Base-by-base conservation (phyloP, 1,284 basidiomycete genomes). In the Sporisorium iseilematis-ciliati region DNA sequence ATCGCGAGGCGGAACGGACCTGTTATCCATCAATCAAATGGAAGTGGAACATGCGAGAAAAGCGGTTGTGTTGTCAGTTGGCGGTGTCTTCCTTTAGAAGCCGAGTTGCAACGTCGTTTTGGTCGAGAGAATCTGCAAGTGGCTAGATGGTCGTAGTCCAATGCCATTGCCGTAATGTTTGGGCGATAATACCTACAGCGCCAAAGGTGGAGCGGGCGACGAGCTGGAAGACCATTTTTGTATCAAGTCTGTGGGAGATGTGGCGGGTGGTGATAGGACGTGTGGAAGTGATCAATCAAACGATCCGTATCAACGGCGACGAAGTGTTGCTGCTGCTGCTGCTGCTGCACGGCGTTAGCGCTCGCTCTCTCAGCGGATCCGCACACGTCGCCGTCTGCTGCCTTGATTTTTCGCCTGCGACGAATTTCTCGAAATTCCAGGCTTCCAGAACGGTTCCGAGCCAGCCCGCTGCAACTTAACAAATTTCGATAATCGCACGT, bases 1-100 rank as follows among this genome's bases (percentile, higher is more conserved):
- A 57, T 45, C 66, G 64, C 62, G 72, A 69, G 45, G 70, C 63
- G 46, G 73, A 72, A 55, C 78, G 76, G 60, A 67, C 67, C 73
- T 78, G 72, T 68, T 53, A 2, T 18, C 18, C 23, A 54, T 50
- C 35, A 48, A 20, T 52, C 43, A 26, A 38, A n/a, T 38, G 35
- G 35, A 18, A 52, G 21, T 11, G 25, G 31, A 7, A 29, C 11
- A 35, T 31, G 12, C 12, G 3, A 38, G 41, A 23, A 16, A 38
- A 23, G 33, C 41, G 3, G 43, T 43, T 7, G 41, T 45, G 41
- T 45, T 43, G 64, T 73, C 61, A 73, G 70, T 64, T 52, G 53
- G 35, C n/a, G 11, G 2, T 16, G 48, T 48, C n/a, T n/a, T 52
- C 10, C n/a, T n/a, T n/a, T 18, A 26, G 14, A 25, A 8, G 10